Base-by-base conservation (phyloP, 352 stramenopile genomes). In the Phytophthora nicotianae region DNA sequence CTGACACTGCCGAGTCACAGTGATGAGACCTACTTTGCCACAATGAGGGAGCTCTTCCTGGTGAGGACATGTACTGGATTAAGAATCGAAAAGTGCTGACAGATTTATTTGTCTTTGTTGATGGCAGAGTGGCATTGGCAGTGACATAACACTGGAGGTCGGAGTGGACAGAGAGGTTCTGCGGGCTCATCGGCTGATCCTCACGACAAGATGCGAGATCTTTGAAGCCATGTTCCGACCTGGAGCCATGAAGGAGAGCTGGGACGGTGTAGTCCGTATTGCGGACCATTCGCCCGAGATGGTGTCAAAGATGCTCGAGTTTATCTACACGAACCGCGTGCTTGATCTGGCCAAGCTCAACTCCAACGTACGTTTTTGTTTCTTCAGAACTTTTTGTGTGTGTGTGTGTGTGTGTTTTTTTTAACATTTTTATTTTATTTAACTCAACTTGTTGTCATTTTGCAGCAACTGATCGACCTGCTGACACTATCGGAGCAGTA, bases 241-340 rank as follows among this genome's bases (percentile, higher is more conserved):
- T 23, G 88, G 83, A 29, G 82, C 81, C 7, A 96, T 97, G 89
- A 73, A 79, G 24, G 90, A 97, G 52, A 96, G 86, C 47, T 79
- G 90, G 64, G 73, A 80, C 26, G 86, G 86, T 10, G 63, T 91
- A n/a, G 82, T 97, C 37, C 67, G 81, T n/a, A 91, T 96, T 27
- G 81, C 88, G 33, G 81, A 94, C 49, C 79, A 94, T 58, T 83
- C 78, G 3, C 69, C 76, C 5, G 83, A 94, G 13, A 96, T 96
- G 70, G 86, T 97, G 37, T 74, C 76, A 45, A 94, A 95, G 76
- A 96, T 97, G 83, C 81, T 97, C 41, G 90, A 97, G 75, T 97
- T 94, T 59, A 93, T 97, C 48, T 97, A 97, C 70, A 97, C 90
- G 3, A 97, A 97, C 67, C 76, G 81, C 10, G 83, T 97, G 7